These are phyloP conservation scores for Neurospora sp. DNA, from an alignment of 2,329 filamentous ascomycete genomes.

Conservation along the genomic window DNA sequence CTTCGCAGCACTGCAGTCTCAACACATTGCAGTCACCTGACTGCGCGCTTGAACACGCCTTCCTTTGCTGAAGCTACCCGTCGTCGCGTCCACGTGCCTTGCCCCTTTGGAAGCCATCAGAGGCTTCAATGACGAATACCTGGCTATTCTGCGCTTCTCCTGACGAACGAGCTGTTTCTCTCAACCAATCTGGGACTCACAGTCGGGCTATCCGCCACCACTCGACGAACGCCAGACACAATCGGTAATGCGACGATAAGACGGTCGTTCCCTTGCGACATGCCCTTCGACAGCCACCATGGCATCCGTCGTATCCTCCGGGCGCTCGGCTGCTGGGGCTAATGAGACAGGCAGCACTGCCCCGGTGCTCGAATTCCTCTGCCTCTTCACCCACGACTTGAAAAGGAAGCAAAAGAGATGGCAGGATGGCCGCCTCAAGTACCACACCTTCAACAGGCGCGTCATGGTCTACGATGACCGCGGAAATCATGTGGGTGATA, in stretches of 20 bases:
- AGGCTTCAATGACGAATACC: background rate
- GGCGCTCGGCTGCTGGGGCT: slow-evolving; percentile 3
- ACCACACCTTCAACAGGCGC: slow-evolving; percentile 83
- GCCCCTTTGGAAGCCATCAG: background rate
- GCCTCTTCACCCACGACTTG: slow-evolving; percentile 79
- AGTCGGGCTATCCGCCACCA: background rate
- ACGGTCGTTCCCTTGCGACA: slow-evolving; percentile 4
- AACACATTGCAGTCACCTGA: background rate
- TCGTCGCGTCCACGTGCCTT: background rate
- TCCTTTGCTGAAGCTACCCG: background rate
- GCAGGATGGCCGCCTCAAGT: slow-evolving; percentile 85
- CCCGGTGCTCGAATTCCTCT: slow-evolving; percentile 70
- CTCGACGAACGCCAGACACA: background rate
- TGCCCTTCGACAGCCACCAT: slow-evolving; percentile 8
- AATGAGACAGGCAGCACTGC: slow-evolving; percentile 53
- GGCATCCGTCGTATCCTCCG: slow-evolving; percentile 13
- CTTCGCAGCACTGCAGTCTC: background rate
- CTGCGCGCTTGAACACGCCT: background rate
- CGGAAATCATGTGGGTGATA: slow-evolving; percentile 74
- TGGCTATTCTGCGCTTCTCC: background rate
- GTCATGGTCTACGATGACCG: slow-evolving; percentile 83
- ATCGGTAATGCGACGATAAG: background rate
- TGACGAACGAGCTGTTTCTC: background rate
- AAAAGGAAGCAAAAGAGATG: slow-evolving; percentile 82
- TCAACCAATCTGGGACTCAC: background rate